Conservation (phyloP, 805 yeast genomes). For the Candida oleophila region DNA sequence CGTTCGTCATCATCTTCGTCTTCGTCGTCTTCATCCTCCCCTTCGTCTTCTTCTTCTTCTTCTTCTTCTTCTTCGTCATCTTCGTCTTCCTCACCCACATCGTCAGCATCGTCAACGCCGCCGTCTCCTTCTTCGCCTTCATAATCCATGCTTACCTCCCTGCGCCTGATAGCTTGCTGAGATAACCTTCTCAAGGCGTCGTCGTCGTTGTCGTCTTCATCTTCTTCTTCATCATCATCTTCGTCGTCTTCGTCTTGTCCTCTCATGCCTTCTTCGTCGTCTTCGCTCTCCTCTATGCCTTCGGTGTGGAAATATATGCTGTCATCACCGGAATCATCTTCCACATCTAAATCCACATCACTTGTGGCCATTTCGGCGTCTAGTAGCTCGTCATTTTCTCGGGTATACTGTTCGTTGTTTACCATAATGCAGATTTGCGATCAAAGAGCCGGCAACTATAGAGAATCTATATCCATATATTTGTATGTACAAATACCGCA, state of each 20-base stretch:
- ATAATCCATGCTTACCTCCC: constrained; percentile 11
- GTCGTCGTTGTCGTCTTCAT: constrained; percentile 18
- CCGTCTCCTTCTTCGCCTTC: constrained; percentile 16
- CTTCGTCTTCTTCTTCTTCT: constrained; percentile 20
- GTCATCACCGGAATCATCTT: constrained; percentile 11
- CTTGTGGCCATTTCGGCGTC: constrained; percentile 5
- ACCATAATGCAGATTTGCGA: background rate
- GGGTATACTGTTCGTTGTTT: background rate
- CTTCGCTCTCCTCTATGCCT: constrained; percentile 13
- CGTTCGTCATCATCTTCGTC: constrained; percentile 13
- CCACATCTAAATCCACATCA: constrained; percentile 5
- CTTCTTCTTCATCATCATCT: constrained; percentile 10
- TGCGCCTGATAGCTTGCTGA: constrained; percentile 28
- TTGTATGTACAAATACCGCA: background rate
- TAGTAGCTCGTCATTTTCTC: background rate
- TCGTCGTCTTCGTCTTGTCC: constrained; percentile 10
- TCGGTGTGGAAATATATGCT: constrained; percentile 6
- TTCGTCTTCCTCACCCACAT: constrained; percentile 19
- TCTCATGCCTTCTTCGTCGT: constrained; percentile 2
- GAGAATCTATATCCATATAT: background rate
- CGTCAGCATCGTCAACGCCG: constrained; percentile 16
- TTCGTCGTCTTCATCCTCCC: constrained; percentile 21
- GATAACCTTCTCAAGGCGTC: constrained; percentile 36
- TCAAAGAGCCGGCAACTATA: background rate
- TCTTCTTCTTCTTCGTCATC: constrained; percentile 15